Conservation (phyloP, 2,329 filamentous ascomycete species). For the Calycina marina region DNA sequence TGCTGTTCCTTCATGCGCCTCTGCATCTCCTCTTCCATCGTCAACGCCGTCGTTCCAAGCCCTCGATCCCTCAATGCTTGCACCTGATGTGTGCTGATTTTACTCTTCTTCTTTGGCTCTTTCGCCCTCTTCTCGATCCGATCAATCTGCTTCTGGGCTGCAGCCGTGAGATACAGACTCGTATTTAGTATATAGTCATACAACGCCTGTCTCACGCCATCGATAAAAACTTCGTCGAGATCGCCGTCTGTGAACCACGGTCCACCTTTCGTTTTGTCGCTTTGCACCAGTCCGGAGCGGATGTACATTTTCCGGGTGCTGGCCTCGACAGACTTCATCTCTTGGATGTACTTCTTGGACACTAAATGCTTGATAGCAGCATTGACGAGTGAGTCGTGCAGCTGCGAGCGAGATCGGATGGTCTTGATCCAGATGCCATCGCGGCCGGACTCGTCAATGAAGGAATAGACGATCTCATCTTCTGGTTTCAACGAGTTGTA, state of each 20-base stretch:
- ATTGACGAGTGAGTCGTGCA: conserved; percentile 72
- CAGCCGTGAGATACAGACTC: conserved; percentile 45
- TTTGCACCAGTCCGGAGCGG: conserved; percentile 68
- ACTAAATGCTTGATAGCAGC: conserved; percentile 75
- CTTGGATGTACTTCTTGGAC: conserved; percentile 66
- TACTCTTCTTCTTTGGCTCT: conserved; percentile 38
- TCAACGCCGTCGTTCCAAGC: conserved; percentile 8
- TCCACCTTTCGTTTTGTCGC: conserved; percentile 81
- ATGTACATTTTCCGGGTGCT: conserved; percentile 95
- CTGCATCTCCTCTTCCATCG: neutral
- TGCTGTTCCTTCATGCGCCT: conserved; percentile 4
- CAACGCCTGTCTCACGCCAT: conserved; percentile 57
- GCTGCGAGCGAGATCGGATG: conserved; percentile 63
- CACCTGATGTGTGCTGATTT: conserved; percentile 32
- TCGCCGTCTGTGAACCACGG: conserved; percentile 90
- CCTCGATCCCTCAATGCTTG: conserved; percentile 17
- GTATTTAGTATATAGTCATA: conserved; percentile 57
- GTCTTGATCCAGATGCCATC: conserved; percentile 86
- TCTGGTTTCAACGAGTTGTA: conserved; percentile 57
- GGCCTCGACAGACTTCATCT: conserved; percentile 83
- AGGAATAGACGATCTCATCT: conserved; percentile 68
- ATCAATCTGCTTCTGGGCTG: conserved; percentile 21
- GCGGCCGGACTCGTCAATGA: conserved; percentile 72
- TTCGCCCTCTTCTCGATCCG: conserved; percentile 23
- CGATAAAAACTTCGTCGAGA: conserved; percentile 78